Evolutionary conservation across 768 basidiomycete species (phyloP).

Genomic region (Macrolepiota fuliginosa): DNA sequence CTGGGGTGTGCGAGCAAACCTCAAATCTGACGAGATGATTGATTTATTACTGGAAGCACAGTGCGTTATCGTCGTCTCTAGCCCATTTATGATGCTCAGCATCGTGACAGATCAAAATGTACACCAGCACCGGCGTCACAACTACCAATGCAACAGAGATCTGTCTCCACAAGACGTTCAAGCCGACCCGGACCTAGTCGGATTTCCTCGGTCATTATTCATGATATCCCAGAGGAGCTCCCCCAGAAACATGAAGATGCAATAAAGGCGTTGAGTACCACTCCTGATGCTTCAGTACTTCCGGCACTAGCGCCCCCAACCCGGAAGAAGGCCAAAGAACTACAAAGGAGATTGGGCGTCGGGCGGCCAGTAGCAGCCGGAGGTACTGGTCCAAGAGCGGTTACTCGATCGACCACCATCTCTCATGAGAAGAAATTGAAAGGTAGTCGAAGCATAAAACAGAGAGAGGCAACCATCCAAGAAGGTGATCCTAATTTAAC

Average conservation of each 20-base stretch:
- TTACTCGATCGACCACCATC: constrained; percentile 59
- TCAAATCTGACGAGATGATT: constrained; percentile 78
- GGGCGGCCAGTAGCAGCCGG: constrained; percentile 68
- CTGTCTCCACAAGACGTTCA: constrained; percentile 31
- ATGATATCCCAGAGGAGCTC: constrained; percentile 46
- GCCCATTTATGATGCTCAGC: constrained; percentile 2
- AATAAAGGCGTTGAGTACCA: background rate
- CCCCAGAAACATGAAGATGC: background rate
- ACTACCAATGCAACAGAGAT: constrained; percentile 28
- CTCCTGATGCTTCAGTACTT: background rate
- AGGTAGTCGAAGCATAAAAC: constrained; percentile 47
- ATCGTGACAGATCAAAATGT: constrained; percentile 21
- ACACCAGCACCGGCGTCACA: constrained; percentile 21
- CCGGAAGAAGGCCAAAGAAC: constrained; percentile 71
- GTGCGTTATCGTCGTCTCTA: constrained; percentile 25
- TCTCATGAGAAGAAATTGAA: constrained; percentile 49
- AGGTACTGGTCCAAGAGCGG: constrained; percentile 60
- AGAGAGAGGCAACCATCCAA: constrained; percentile 57
- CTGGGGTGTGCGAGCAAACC: constrained; percentile 78
- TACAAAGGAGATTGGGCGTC: constrained; percentile 67
- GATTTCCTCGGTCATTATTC: constrained; percentile 45
- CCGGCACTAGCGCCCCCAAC: constrained; percentile 25
- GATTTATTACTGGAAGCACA: constrained; percentile 65
- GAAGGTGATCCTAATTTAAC: constrained; percentile 38
- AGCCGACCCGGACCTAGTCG: constrained; percentile 40